Evolutionary conservation across 1,139 yeast genomes (phyloP).

Genomic region (Lodderomyces jiufengensis): DNA sequence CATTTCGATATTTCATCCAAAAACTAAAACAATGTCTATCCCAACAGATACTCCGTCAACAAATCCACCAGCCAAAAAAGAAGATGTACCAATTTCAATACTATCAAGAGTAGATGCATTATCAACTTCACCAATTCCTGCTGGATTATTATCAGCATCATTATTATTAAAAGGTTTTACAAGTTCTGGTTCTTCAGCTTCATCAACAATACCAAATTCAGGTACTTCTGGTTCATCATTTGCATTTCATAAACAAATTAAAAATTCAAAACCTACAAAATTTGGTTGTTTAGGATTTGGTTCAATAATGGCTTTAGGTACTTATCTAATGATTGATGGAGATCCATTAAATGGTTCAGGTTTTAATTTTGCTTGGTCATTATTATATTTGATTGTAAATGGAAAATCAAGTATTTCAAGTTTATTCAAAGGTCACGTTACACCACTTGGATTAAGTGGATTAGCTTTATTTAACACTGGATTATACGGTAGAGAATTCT

Average conservation of each 20-base stretch:
- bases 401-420: slow-evolving; percentile 56
- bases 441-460: slow-evolving; percentile 60
- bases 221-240: slow-evolving; percentile 9
- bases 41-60: background rate
- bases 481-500: slow-evolving; percentile 67
- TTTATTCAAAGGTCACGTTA: slow-evolving; percentile 35
- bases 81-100: background rate
- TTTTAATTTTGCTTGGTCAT: slow-evolving; percentile 82
- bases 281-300: slow-evolving; percentile 54
- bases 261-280: slow-evolving; percentile 31
- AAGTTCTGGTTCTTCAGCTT: slow-evolving; percentile 1
- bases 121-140: slow-evolving; percentile 15
- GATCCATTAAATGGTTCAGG: slow-evolving; percentile 86
- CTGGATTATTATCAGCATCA: slow-evolving; percentile 13
- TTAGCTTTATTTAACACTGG: slow-evolving; percentile 62
- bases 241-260: slow-evolving; percentile 8
- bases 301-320: slow-evolving; percentile 70
- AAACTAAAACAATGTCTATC: too few species aligned
- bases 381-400: slow-evolving; percentile 71
- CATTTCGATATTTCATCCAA: too few species aligned
- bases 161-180: slow-evolving; percentile 11
- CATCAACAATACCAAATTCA: slow-evolving; percentile 5
- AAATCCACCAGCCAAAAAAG: background rate
- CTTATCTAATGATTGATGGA: slow-evolving; percentile 76
- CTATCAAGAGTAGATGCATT: slow-evolving; percentile 9